Evolutionary conservation across 2,329 filamentous ascomycete genomes (phyloP).

Genomic region (Colletotrichum camelliae): DNA sequence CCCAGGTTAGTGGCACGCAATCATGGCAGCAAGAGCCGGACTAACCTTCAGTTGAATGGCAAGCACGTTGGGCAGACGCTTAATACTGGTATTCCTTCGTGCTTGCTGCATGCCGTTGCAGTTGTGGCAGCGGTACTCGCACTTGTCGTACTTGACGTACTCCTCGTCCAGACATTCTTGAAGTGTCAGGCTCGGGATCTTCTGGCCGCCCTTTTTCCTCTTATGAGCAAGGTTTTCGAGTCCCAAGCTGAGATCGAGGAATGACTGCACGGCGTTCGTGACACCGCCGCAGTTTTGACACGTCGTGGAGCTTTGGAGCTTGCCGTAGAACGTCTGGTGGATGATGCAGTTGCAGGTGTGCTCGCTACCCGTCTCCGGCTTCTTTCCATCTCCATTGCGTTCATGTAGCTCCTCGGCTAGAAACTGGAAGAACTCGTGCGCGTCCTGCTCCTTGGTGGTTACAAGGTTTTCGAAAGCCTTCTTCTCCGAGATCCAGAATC

Average conservation of each 20-base stretch:
- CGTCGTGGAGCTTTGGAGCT: slow-evolving; percentile 87
- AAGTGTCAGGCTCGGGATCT: slow-evolving; percentile 58
- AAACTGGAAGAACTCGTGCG: slow-evolving; percentile 97
- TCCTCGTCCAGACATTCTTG: slow-evolving; percentile 82
- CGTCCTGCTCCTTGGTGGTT: slow-evolving; percentile 94
- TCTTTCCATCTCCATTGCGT: slow-evolving; percentile 75
- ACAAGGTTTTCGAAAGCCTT: slow-evolving; percentile 76
- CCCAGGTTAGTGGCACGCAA: slow-evolving; percentile 6
- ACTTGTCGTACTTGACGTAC: slow-evolving; percentile 86
- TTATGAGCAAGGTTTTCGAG: slow-evolving; percentile 79
- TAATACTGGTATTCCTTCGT: slow-evolving; percentile 83
- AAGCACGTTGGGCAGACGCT: slow-evolving; percentile 84
- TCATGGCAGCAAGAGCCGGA: neutral
- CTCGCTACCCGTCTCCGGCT: slow-evolving; percentile 62
- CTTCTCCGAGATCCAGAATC: slow-evolving; percentile 86
- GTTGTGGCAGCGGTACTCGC: slow-evolving; percentile 85
- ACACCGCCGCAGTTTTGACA: slow-evolving; percentile 87
- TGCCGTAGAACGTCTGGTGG: slow-evolving; percentile 93
- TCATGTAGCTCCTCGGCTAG: slow-evolving; percentile 90
- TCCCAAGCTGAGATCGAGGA: slow-evolving; percentile 88
- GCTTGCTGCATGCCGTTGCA: slow-evolving; percentile 82
- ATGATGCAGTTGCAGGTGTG: slow-evolving; percentile 86
- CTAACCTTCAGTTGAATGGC: slow-evolving; percentile 90
- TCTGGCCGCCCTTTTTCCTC: slow-evolving; percentile 58
- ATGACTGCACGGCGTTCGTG: slow-evolving; percentile 84